Percentiles rank a stretch among this genome's conserved stretches.
These are phyloP conservation scores for Saccharum officinarum DNA, from an alignment of 176 grass and related monocot genomes.

Conservation along the genomic window DNA sequence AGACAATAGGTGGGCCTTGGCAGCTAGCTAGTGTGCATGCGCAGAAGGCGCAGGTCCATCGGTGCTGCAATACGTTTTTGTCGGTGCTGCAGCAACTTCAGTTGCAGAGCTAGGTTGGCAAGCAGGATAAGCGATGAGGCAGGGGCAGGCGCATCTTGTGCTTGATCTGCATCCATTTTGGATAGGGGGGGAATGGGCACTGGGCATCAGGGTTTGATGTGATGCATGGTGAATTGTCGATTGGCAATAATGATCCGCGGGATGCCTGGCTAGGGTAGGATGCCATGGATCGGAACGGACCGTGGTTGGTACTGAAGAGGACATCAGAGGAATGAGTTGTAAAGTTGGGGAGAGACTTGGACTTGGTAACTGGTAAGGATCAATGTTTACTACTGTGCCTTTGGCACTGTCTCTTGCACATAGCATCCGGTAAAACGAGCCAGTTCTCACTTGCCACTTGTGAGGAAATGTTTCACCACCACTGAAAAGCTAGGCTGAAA, in stretches of 20 bases:
- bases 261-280: neutral
- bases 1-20: constrained; percentile 9
- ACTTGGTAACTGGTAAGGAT: too few species aligned
- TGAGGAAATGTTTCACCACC: too few species aligned
- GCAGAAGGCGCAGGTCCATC: neutral
- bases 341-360: too few species aligned
- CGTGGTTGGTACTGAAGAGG: neutral
- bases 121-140: constrained; percentile 26
- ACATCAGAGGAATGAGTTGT: neutral
- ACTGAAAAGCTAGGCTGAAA: too few species aligned
- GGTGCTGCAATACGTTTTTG: neutral
- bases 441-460: too few species aligned
- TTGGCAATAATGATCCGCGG: neutral
- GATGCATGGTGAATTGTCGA: neutral
- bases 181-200: neutral
- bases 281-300: neutral
- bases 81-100: neutral
- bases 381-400: too few species aligned
- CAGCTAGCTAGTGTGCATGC: constrained; percentile 29
- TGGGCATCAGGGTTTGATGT: neutral
- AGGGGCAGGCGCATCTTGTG: constrained; percentile 28
- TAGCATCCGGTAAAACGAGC: too few species aligned
- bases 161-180: constrained; percentile 19
- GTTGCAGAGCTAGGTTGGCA: neutral
- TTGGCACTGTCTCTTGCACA: too few species aligned